These are phyloP conservation scores for Camptophora hylomeconis DNA, from an alignment of 2,329 filamentous ascomycete species.

Conservation along the genomic window DNA sequence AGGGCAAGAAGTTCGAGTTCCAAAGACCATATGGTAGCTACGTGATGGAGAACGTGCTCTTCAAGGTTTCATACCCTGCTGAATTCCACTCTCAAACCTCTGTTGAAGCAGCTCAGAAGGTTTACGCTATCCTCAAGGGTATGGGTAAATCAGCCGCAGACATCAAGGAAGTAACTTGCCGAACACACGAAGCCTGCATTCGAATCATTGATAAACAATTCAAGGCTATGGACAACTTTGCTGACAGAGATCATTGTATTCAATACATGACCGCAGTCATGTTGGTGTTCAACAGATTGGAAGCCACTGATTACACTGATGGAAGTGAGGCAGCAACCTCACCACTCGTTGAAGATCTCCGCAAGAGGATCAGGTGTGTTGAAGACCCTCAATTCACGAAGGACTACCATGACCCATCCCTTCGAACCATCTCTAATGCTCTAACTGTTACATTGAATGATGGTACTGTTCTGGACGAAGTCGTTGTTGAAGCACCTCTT, in stretches of 20 bases:
- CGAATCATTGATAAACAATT: conserved; percentile 99
- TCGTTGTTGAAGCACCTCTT: conserved; percentile 84
- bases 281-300: conserved; percentile 87
- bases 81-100: conserved; percentile 69
- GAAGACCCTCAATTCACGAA: conserved; percentile 89
- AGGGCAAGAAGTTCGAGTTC: conserved; percentile 91
- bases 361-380: conserved; percentile 87
- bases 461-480: conserved; percentile 79
- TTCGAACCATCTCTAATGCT: conserved; percentile 95
- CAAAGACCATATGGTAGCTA: conserved; percentile 94
- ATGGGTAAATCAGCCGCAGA: conserved; percentile 85
- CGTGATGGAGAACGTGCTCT: conserved; percentile 99
- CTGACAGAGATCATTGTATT: conserved; percentile 97
- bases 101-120: conserved; percentile 82
- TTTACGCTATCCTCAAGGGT: conserved; percentile 68
- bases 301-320: conserved; percentile 87
- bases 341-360: conserved; percentile 75
- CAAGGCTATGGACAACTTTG: conserved; percentile 99
- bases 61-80: conserved; percentile 98
- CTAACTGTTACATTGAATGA: conserved; percentile 91
- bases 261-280: conserved; percentile 98
- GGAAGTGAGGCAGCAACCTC: conserved; percentile 85
- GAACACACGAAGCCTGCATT: conserved; percentile 95
- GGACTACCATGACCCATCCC: conserved; percentile 88
- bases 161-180: conserved; percentile 85